Percentiles rank a stretch among this genome's conserved stretches.
Conservation (phyloP, 2,329 filamentous ascomycete species). For the Emergomyces orientalis region DNA sequence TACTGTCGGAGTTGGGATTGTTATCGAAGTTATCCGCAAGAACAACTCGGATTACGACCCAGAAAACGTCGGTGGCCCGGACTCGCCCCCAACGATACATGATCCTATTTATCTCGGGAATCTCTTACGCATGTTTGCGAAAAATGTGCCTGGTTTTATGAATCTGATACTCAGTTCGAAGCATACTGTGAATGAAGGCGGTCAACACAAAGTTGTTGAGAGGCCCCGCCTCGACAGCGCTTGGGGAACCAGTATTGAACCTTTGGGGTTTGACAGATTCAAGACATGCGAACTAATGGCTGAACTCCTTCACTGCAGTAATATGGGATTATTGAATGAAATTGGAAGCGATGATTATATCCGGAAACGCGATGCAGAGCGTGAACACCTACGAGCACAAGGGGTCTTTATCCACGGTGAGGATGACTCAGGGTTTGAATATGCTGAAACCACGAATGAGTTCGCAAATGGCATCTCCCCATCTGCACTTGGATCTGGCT, state of each 20-base stretch:
- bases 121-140: conserved; percentile 76
- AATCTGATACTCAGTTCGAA: conserved; percentile 68
- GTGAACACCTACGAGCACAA: conserved; percentile 64
- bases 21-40: conserved; percentile 97
- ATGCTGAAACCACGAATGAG: conserved; percentile 39
- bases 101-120: conserved; percentile 96
- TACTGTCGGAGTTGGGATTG: conserved; percentile 90
- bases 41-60: conserved; percentile 99
- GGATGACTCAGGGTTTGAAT: conserved; percentile 49
- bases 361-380: conserved; percentile 65
- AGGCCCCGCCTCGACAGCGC: conserved; percentile 72
- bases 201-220: conserved; percentile 49
- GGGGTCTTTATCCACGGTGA: conserved; percentile 53
- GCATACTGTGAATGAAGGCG: conserved; percentile 48
- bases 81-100: conserved; percentile 67
- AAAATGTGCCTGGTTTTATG: conserved; percentile 92
- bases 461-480: conserved; percentile 32
- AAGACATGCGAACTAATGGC: conserved; percentile 99
- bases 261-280: conserved; percentile 92
- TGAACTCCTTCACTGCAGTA: conserved; percentile 92
- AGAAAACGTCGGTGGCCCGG: conserved; percentile 73
- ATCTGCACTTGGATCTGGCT: conserved; percentile 36
- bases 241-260: conserved; percentile 84
- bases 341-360: conserved; percentile 82
- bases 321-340: conserved; percentile 95